A percentile compares a stretch with the other conserved stretches of the same genome.
These are phyloP conservation scores for Aphanoascus verrucosus DNA, from an alignment of 2,329 filamentous ascomycete genomes.

Conservation along the genomic window DNA sequence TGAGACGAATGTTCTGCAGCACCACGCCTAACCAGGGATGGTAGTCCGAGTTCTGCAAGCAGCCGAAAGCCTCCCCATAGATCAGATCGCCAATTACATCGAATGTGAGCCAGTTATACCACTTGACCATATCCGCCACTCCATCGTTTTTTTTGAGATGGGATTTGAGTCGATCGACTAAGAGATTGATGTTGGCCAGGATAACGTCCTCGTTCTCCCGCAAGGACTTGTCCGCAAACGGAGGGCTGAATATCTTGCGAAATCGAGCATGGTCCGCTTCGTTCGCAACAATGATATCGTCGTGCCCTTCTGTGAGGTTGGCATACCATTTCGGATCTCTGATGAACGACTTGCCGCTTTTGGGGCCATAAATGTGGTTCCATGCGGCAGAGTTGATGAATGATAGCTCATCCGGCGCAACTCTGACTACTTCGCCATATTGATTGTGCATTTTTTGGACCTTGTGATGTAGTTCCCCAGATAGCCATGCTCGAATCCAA, in stretches of 20 bases:
- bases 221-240: constrained; percentile 29
- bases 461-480: neutral
- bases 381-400: constrained; percentile 25
- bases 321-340: constrained; percentile 21
- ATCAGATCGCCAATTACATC: constrained; percentile 35
- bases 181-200: constrained; percentile 23
- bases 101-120: constrained; percentile 28
- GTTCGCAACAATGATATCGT: constrained; percentile 22
- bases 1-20: constrained; percentile 2
- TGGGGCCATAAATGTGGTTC: constrained; percentile 29
- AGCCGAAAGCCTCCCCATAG: constrained; percentile 34
- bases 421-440: constrained; percentile 26
- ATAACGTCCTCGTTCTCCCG: constrained; percentile 27
- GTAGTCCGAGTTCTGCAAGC: constrained; percentile 25
- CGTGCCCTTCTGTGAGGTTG: no score
- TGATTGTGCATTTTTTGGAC: constrained; percentile 1
- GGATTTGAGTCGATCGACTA: constrained; percentile 12
- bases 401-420: constrained; percentile 30
- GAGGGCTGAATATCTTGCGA: constrained; percentile 26
- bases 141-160: neutral
- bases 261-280: constrained; percentile 24
- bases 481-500: neutral
- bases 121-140: constrained; percentile 24
- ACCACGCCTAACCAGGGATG: neutral
- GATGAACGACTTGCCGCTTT: constrained; percentile 15